These are phyloP conservation scores for Breynia disticha DNA, from an alignment of 441 rosid species.

Conservation along the genomic window DNA sequence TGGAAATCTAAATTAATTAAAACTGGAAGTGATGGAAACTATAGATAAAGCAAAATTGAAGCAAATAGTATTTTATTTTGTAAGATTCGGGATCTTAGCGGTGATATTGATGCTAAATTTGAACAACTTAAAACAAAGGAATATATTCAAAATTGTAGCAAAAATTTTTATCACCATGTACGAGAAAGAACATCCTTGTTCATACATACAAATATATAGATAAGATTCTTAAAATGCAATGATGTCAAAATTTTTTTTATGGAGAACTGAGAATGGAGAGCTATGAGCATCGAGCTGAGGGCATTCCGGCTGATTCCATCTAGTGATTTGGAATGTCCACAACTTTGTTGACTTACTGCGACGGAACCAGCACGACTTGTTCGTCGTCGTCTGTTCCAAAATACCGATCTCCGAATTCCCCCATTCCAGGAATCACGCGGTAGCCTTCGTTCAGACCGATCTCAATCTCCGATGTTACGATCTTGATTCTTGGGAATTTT, in stretches of 20 bases:
- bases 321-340: conserved; percentile 6
- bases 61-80: no score
- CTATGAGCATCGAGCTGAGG: no score
- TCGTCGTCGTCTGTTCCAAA: conserved; percentile 92
- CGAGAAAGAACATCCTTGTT: conserved; percentile 11
- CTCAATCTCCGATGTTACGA: conserved; percentile 92
- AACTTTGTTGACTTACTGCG: conserved; percentile 9
- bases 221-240: background rate
- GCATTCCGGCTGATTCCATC: conserved; percentile 5
- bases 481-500: conserved; percentile 83
- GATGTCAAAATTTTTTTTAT: no score
- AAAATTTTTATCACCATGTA: background rate
- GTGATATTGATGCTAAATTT: no score
- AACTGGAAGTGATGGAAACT: no score
- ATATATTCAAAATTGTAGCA: no score
- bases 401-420: conserved; percentile 95
- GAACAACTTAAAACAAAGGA: no score
- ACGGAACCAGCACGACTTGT: conserved; percentile 21
- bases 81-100: no score
- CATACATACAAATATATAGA: conserved; percentile 13
- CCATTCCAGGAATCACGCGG: conserved; percentile 96
- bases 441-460: conserved; percentile 72
- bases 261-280: no score
- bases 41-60: no score
- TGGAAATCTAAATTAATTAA: no score